Base-by-base conservation (phyloP, 208 protist genomes). In the Leishmania braziliensis region DNA sequence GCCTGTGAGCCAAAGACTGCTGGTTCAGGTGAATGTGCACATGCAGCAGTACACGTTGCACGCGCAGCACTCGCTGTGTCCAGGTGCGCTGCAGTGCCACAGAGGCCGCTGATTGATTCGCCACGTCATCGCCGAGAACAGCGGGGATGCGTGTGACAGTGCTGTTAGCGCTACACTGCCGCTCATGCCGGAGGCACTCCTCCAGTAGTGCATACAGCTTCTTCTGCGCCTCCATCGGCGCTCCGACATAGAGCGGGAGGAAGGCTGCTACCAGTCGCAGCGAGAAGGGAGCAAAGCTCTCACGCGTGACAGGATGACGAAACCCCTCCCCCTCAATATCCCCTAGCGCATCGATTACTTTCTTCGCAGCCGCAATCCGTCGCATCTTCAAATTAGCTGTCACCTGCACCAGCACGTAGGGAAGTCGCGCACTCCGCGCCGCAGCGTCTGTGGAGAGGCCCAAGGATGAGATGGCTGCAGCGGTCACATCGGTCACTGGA, bases 241-340 rank as follows among this genome's bases (percentile, higher is more conserved):
- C 85, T n/a, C 89, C 90, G 10, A 87, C 78, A 66, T 96, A 93
- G 63, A 88, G 77, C 26, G 95, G 95, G 53, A 97, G 63, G 62
- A 95, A 74, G 23, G 92, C 93, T 0, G 84, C 78, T 29, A 96
- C 70, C 83, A 96, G 90, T 18, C 88, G 88, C 46, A 97, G 83
- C 0, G 95, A 97, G 86, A 97, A 97, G 20, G 95, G 95, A 26
- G 88, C 93, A 46, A 95, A 79, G 79, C 87, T 92, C 75, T 94
- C 88, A 2, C 75, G 60, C 39, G 89, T 95, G 51, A 56, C 73
- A 6, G 91, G 86, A 76, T 93, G 80, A 1, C 86, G 76, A 78
- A 91, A 95, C 46, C 84, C 79, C 66, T 93, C 90, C 50, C 88
- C 84, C 79, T 93, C 88, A 39, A 97, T 75, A 74, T 95, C 89